Evolutionary conservation across 257 asterid genomes (phyloP).

Genomic region (Coffea canephora): DNA sequence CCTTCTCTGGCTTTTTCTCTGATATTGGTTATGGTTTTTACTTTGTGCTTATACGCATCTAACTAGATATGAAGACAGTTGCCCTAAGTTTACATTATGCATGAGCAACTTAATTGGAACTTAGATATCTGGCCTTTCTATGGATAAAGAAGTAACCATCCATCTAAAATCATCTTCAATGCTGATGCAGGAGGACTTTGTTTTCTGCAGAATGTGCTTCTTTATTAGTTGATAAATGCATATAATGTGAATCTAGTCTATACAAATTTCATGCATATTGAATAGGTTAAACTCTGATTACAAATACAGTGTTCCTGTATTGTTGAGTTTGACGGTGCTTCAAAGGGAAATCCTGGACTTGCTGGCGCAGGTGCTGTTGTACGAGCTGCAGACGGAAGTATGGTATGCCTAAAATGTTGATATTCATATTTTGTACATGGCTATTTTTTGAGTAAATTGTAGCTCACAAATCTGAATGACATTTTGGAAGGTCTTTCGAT

Average conservation of each 20-base stretch:
- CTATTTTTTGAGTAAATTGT: background rate
- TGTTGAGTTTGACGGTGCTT: conserved; percentile 93
- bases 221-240: background rate
- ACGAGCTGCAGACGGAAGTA: conserved; percentile 81
- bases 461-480: conserved; percentile 5
- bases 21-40: background rate
- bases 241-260: background rate
- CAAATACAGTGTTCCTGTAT: conserved; percentile 65
- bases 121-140: background rate
- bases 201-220: background rate
- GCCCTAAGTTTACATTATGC: background rate
- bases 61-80: background rate
- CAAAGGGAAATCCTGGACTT: conserved; percentile 95
- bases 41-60: background rate
- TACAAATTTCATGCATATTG: conserved; percentile 8
- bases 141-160: background rate
- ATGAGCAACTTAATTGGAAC: background rate
- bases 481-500: conserved; percentile 56
- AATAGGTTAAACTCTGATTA: conserved; percentile 29
- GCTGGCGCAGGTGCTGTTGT: conserved; percentile 97
- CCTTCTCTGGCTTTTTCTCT: background rate
- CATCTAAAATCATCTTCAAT: background rate
- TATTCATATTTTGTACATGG: conserved; percentile 1
- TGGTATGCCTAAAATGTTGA: conserved; percentile 42
- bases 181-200: no score